Percentiles rank a stretch among this genome's conserved stretches.
Evolutionary conservation across 306 rosid genomes (phyloP).

Genomic region (Quercus variabilis): DNA sequence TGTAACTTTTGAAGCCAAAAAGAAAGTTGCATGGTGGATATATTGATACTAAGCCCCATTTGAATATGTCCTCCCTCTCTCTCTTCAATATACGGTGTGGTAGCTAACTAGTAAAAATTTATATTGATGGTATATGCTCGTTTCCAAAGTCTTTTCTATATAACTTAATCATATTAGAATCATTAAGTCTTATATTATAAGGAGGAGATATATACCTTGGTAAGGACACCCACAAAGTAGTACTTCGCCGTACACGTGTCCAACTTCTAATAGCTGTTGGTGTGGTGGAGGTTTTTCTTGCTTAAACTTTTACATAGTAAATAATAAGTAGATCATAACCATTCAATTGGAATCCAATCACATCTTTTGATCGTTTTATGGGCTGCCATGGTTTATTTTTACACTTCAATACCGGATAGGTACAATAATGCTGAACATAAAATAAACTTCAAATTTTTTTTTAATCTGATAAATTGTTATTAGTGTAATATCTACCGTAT

Average conservation of each 20-base stretch:
- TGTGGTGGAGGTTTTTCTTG: conserved; percentile 9
- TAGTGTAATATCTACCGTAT: too few relatives aligned
- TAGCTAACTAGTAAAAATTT: conserved; percentile 19
- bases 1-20: conserved; percentile 67
- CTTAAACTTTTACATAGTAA: neutral
- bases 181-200: conserved; percentile 36
- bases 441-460: neutral
- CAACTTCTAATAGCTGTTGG: conserved; percentile 29
- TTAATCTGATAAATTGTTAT: neutral
- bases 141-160: conserved; percentile 23
- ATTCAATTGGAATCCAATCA: conserved; percentile 26
- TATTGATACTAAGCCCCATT: conserved; percentile 69
- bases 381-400: neutral
- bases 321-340: conserved; percentile 17
- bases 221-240: conserved; percentile 34
- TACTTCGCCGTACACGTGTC: conserved; percentile 43
- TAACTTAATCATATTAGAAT: conserved; percentile 51
- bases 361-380: conserved; percentile 18
- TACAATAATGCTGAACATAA: neutral
- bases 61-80: conserved; percentile 71
- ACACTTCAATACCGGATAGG: too few relatives aligned
- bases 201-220: conserved; percentile 22
- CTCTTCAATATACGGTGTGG: conserved; percentile 35
- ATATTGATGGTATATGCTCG: conserved; percentile 57
- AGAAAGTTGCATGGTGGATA: conserved; percentile 65